Conservation (phyloP, 139 green algal genomes). For the Ettlia oleoabundans region DNA sequence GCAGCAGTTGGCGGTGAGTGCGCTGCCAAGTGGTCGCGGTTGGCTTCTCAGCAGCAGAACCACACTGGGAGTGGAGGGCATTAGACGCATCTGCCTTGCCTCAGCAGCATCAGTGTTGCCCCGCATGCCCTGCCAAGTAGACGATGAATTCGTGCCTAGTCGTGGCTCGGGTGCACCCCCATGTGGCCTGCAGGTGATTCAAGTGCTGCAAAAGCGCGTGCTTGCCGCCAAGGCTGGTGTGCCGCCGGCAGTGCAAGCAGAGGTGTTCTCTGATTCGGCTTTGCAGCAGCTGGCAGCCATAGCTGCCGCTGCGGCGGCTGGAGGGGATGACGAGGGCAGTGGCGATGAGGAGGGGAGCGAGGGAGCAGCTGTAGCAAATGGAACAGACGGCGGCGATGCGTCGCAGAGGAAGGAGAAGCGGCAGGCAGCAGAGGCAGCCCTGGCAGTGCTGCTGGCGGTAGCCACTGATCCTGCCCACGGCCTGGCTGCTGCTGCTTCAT, state of each 20-base stretch:
- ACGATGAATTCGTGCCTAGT: neutral
- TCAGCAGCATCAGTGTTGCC: neutral
- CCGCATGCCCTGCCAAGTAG: too few relatives aligned
- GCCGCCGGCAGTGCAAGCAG: conserved; percentile 39
- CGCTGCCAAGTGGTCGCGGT: neutral
- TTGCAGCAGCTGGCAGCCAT: conserved; percentile 44
- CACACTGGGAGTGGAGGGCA: neutral
- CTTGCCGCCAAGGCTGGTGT: conserved; percentile 34
- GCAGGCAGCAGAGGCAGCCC: conserved; percentile 40
- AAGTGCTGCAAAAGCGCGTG: conserved; percentile 45
- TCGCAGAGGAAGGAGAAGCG: neutral
- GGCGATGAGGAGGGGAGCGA: neutral
- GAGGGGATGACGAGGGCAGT: neutral
- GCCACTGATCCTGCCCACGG: conserved; percentile 61
- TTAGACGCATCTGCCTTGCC: too few relatives aligned
- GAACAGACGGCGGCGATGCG: too few relatives aligned
- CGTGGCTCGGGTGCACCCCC: too few relatives aligned
- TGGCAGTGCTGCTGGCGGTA: conserved; percentile 52
- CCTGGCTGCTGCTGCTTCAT: conserved; percentile 18
- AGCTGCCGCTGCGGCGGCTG: neutral
- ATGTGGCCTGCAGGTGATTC: conserved; percentile 46
- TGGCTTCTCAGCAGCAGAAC: too few relatives aligned
- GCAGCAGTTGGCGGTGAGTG: conserved; percentile 31
- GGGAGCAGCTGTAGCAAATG: neutral
- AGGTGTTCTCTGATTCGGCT: conserved; percentile 60